Conservation (phyloP, 2,329 filamentous ascomycete genomes). For the Metarhizium rileyi region DNA sequence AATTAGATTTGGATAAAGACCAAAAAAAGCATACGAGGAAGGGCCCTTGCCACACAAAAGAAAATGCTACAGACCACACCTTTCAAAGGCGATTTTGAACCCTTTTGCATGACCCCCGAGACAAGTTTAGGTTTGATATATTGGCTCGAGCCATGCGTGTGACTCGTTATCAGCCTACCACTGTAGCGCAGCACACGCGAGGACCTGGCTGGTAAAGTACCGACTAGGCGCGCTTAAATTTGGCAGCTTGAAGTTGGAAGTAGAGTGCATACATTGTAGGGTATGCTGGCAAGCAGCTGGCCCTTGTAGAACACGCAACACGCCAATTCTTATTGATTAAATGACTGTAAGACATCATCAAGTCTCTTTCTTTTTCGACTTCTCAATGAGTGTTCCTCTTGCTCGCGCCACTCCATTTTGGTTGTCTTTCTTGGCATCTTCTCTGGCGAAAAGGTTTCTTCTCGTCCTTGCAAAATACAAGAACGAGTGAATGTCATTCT, state of each 20-base stretch:
- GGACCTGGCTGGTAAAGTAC: background rate
- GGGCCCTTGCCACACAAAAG: background rate
- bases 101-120: background rate
- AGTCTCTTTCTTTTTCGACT: slow-evolving; percentile 24
- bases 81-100: background rate
- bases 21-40: background rate
- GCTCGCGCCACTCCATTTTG: slow-evolving; percentile 10
- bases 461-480: slow-evolving; percentile 4
- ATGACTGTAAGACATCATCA: slow-evolving; percentile 22
- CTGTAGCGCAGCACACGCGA: no score
- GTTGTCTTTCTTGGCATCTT: slow-evolving; percentile 8
- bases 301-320: background rate
- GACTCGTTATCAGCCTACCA: background rate
- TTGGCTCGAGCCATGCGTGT: background rate
- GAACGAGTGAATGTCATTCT: slow-evolving; percentile 24
- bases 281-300: background rate
- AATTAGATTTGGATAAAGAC: background rate
- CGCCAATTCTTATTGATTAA: background rate
- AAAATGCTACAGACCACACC: background rate
- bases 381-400: slow-evolving; percentile 14
- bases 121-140: background rate
- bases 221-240: background rate
- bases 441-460: slow-evolving; percentile 2
- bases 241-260: background rate
- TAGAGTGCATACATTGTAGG: background rate